Evolutionary conservation across 345 rosid species (phyloP).

Genomic region (Rhodamnia argentea): DNA sequence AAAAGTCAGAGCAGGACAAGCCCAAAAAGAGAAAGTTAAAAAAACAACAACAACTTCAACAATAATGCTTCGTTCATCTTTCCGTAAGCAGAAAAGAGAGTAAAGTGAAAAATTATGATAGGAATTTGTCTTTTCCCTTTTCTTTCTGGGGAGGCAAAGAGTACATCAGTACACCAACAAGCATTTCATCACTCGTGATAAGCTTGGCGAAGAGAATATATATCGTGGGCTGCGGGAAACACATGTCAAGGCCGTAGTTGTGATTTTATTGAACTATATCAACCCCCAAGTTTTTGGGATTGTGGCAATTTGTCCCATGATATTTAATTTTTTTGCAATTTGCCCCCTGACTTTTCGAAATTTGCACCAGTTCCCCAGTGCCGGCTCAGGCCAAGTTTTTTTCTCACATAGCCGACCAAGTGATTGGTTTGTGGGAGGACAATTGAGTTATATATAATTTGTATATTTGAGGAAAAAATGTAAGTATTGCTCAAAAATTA

Average conservation of each 20-base stretch:
- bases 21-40: too few relatives aligned
- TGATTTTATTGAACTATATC: background rate
- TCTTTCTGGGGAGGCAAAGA: background rate
- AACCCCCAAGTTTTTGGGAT: background rate
- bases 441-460: background rate
- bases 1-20: too few relatives aligned
- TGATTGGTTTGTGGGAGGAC: background rate
- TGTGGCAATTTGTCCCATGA: background rate
- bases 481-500: background rate
- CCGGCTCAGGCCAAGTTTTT: background rate
- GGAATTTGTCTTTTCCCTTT: background rate
- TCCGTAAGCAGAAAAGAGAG: background rate
- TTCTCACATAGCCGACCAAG: background rate
- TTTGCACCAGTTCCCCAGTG: accelerated
- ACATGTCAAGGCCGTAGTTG: background rate
- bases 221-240: background rate
- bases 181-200: background rate
- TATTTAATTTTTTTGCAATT: background rate
- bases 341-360: background rate
- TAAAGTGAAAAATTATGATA: background rate
- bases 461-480: background rate
- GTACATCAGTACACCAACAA: background rate
- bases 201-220: background rate
- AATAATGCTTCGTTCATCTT: background rate
- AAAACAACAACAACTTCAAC: too few relatives aligned